Conservation (phyloP, 805 yeast species). For the Wickerhamiella lipophila region DNA sequence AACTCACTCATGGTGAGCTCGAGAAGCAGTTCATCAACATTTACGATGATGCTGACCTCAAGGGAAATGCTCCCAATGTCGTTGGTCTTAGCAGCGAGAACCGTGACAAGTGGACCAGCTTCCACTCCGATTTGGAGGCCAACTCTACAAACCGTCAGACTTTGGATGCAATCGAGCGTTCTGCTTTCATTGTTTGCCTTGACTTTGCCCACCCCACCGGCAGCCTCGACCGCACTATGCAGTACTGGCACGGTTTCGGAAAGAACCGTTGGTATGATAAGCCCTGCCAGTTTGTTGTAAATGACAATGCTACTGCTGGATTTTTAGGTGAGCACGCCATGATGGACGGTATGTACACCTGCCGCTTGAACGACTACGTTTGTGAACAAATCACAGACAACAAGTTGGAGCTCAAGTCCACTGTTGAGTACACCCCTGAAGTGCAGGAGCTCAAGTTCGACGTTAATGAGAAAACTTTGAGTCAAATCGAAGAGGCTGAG, state of each 20-base stretch:
- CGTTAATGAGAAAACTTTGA: constrained; percentile 39
- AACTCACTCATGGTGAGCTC: constrained; percentile 30
- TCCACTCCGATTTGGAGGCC: constrained; percentile 44
- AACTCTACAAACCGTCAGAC: constrained; percentile 52
- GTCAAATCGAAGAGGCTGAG: constrained; percentile 44
- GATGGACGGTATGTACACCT: constrained; percentile 97
- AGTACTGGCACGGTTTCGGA: constrained; percentile 94
- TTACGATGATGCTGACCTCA: constrained; percentile 32
- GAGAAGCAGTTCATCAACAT: constrained; percentile 47
- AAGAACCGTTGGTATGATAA: constrained; percentile 83
- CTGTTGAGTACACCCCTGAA: constrained; percentile 18
- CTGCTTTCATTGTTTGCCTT: constrained; percentile 70
- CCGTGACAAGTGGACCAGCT: constrained; percentile 66
- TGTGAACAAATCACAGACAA: constrained; percentile 42
- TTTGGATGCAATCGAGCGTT: constrained; percentile 54
- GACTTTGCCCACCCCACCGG: constrained; percentile 65
- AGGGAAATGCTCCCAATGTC: constrained; percentile 40
- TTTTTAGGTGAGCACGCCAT: constrained; percentile 92
- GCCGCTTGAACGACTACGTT: constrained; percentile 69
- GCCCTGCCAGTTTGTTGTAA: constrained; percentile 71
- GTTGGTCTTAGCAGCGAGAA: constrained; percentile 75
- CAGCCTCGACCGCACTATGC: constrained; percentile 68
- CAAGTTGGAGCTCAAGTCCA: constrained; percentile 30
- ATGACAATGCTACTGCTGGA: constrained; percentile 78
- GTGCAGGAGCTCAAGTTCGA: constrained; percentile 39